Evolutionary conservation across 441 rosid genomes (phyloP), one percentile per base, ranked within the genome.

Genomic region (Gossypium schwendimanii): DNA sequence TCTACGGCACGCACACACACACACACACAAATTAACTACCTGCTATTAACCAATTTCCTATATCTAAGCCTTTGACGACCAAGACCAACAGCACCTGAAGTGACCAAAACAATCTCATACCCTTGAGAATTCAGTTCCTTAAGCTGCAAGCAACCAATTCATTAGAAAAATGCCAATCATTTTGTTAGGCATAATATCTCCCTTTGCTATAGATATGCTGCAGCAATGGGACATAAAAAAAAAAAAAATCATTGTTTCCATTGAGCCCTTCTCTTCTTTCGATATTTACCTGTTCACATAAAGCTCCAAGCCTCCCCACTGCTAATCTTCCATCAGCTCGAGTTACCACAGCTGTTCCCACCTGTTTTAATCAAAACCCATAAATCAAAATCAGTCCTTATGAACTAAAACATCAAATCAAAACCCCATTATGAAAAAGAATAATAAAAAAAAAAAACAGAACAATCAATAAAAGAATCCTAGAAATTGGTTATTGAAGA

Each of bases 341-440:
- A 45, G 88, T 85, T 54, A 85, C 88, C 41, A 85, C 86, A 18
- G 88, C 88, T 12, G 86, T 85, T 65, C 88, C 88, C 54, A 85
- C 86, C 88, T 85, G 23, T 47, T 65, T 52, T 15, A 6, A 65
- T 31, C 57, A 67, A 21, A 50, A 41, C 60, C 60, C 47, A 52
- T 17, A n/a, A 28, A 68, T 31, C 15, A 68, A 50, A 63, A 26
- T 28, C 2, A 50, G 1, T 50, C 70, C 57, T 3, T 65, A 0
- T 21, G 21, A 44, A 44, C 33, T 0, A 15, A 68, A 68, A 28
- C 45, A 15, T 68, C 6, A 68, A 15, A 58, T 28, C 21, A 15
- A 68, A 33, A 47, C 20, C 17, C 39, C 54, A 23, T 54, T 57
- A 67, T 31, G 36, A 53, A 52, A 3, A 21, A 53, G 28, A 15